Base-by-base conservation (phyloP, 1,284 basidiomycete genomes). In the Retiboletus fuscus region DNA sequence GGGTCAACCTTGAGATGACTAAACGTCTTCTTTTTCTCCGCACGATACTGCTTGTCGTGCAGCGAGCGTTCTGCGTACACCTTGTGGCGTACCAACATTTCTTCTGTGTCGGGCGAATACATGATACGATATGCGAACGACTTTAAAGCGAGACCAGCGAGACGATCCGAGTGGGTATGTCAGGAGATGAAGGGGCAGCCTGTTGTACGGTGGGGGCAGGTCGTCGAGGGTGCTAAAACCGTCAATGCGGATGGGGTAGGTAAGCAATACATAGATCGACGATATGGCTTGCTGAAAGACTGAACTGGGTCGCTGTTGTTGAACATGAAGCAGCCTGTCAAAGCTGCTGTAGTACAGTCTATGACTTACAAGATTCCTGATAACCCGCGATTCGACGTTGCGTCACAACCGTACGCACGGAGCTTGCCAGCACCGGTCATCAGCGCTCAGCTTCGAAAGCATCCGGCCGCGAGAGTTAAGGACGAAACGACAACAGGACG, bases 111-210 rank as follows among this genome's bases (percentile, higher is more conserved):
- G 16, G 84, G 81, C 0, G 94, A 94, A 81, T 95, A 96, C 64
- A 94, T 81, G 18, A 96, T 88, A 5, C 83, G 86, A 43, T 88
- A 86, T 3, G 87, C 89, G 74, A 95, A 95, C 0, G 90, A 92
- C 72, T 90, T 90, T 26, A 92, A 87, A 26, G 90, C 87, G 18
- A 95, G 85, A 7, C 94, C 94, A 58, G 82, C 83, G 68, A 93
- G 85, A 79, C 96, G 95, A 81, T 96, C 95, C 0, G 95, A 87
- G 82, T 97, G 95, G 1, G 94, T 93, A 78, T 0, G 92, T 91
- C 67, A 97, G 87, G 13, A 96, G 88, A 80, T 93, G 90, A 11
- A 96, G 85, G 10, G 87, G 86, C 1, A 93, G 91, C 15, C 84
- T 77, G 39, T 84, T 84, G 61, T 83, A 81, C 1, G 81, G 81